Evolutionary conservation across 371 early-diverging fungal genomes (phyloP), one percentile per base, ranked within the genome.

Genomic region (Amoeboradix gromovi): DNA sequence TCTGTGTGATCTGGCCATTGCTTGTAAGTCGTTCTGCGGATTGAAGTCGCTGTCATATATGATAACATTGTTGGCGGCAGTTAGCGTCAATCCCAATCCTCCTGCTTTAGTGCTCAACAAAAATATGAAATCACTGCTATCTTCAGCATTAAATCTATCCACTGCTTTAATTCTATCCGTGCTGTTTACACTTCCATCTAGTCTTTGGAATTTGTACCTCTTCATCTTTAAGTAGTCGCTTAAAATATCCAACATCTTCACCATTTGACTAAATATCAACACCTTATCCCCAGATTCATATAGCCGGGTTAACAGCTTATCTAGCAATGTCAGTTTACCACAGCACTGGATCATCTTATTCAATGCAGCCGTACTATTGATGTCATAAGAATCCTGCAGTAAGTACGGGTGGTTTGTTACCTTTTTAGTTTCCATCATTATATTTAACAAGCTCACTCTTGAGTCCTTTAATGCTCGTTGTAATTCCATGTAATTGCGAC

Each of bases 41-140:
- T 99, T 99, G 90, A 98, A 99, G 75, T 99, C 99, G 30, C 92
- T 91, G 74, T 99, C 99, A 79, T 94, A 98, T 69, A 99, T 88
- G 70, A 98, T 91, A 1, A 99, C 98, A 0, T 94, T 95, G 74
- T 98, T 98, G 0, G 99, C 99, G 0, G 94, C 92, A 30, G 88
- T 91, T 65, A 99, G 77, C 74, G 98, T 98, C 74, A 98, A 89
- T 31, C 99, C 99, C 72, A 99, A 84, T 17, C 98, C 98, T 67
- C 99, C 99, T 17, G 98, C 97, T 48, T 91, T 85, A 1, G 98
- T 98, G 1, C 94, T 93, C n/a, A 98, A 80, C 71, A 98, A 79
- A 77, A 98, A 99, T 5, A 87, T 87, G 81, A 98, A 98, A 80
- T 97, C 92, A 66, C 86, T 84, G 65, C 90, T 89, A 29, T 85